Evolutionary conservation across 2,329 filamentous ascomycete genomes (phyloP), one percentile per base, ranked within the genome.

Genomic region (Beauveria sp.): DNA sequence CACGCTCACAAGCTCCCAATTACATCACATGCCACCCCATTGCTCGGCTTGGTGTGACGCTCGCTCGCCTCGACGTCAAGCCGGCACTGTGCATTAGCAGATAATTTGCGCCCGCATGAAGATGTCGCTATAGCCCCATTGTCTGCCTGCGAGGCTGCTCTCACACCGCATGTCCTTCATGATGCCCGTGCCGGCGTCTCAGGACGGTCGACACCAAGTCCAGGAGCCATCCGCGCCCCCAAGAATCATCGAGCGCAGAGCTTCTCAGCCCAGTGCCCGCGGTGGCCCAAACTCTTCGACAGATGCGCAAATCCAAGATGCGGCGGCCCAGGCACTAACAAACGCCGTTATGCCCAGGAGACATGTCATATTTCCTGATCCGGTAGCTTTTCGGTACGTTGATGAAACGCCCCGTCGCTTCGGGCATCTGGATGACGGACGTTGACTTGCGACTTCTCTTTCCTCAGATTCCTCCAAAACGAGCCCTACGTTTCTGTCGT

Each of bases 401-500:
- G 16, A 16, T 20, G 14, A 42, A 48, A 22, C 31, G 18, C 53
- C 26, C 7, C 10, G 22, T 31, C 18, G 8, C 28, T n/a, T 8
- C 28, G 20, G 14, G 18, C 38, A 24, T 1, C 5, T 38, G 12
- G 34, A 38, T 38, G 34, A 38, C 34, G 7, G n/a, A n/a, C 16
- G 14, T n/a, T 31, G 16, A 34, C 55, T 57, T 45, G 10, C 14
- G 10, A n/a, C 31, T 55, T 20, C 31, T 18, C 40, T 54, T 12
- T 12, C 20, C 46, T 12, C 65, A 86, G 83, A 65, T 96, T 93
- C 70, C 84, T 99, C 24, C 90, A 96, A 77, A 90, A 96, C 71
- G 95, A 98, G 66, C 80, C 86, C 1, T 85, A 83, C 5, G 92
- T 91, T 4, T 81, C 80, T 3, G 86, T 96, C 8, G 80, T 96